Conservation (phyloP, 495 filamentous ascomycete genomes). For the Trichoderma orchidacearum region DNA sequence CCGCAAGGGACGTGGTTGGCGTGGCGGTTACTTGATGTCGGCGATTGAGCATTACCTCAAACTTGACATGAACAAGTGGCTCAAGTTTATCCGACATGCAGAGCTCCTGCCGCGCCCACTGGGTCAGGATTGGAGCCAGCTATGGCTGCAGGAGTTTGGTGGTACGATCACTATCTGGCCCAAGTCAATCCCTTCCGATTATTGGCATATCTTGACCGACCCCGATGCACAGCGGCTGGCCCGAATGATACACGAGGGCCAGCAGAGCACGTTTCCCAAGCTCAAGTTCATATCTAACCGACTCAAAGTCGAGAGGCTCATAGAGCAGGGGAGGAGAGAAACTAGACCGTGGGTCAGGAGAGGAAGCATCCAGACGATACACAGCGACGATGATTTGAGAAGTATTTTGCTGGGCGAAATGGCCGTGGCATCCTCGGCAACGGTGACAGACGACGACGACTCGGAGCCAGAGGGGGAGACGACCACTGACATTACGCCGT, state of each 20-base stretch:
- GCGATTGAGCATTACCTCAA: conserved; percentile 91
- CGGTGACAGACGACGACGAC: neutral
- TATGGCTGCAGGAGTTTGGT: conserved; percentile 90
- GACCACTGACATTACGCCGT: neutral
- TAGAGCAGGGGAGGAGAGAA: conserved; percentile 59
- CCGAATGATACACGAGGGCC: conserved; percentile 77
- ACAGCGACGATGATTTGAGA: conserved; percentile 28
- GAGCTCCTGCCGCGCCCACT: conserved; percentile 81
- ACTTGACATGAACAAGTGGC: conserved; percentile 90
- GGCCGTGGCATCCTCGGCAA: neutral
- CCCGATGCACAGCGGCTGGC: conserved; percentile 60
- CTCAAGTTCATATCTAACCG: conserved; percentile 81
- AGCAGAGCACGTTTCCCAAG: conserved; percentile 78
- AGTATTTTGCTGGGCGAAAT: conserved; percentile 10
- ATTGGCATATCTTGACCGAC: conserved; percentile 75
- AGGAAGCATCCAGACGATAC: conserved; percentile 30
- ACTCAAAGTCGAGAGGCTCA: conserved; percentile 64
- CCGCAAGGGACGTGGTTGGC: conserved; percentile 85
- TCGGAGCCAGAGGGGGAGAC: neutral
- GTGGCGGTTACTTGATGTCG: conserved; percentile 85
- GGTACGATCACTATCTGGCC: conserved; percentile 96
- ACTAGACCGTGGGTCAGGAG: conserved; percentile 22
- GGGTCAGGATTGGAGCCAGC: conserved; percentile 92
- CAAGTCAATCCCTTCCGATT: conserved; percentile 58
- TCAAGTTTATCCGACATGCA: conserved; percentile 81